Percentiles rank a stretch among this genome's conserved stretches.
Evolutionary conservation across 306 rosid genomes (phyloP).

Genomic region (Vigna hirtella): DNA sequence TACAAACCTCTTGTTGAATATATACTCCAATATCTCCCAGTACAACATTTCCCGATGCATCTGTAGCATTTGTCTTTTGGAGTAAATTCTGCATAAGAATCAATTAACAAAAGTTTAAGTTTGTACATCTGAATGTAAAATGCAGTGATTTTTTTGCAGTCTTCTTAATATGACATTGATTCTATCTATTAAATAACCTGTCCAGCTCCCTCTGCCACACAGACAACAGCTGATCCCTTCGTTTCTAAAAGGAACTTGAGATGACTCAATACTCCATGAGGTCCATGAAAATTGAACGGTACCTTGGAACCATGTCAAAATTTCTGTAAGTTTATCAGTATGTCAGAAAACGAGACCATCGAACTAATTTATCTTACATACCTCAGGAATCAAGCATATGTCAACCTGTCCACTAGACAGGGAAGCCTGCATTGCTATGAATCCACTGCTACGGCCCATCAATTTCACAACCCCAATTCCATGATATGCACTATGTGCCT

Average conservation of each 20-base stretch:
- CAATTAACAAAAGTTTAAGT: constrained; percentile 25
- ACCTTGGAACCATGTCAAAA: constrained; percentile 61
- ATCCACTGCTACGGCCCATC: constrained; percentile 99
- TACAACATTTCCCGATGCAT: constrained; percentile 92
- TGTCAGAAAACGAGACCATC: constrained; percentile 22
- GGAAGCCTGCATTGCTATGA: constrained; percentile 97
- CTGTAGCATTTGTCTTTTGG: constrained; percentile 86
- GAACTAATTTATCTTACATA: constrained; percentile 46
- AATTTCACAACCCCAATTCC: constrained; percentile 94
- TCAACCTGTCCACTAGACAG: constrained; percentile 96
- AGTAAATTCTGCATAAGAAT: constrained; percentile 74
- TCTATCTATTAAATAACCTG: constrained; percentile 65
- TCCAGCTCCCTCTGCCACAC: constrained; percentile 98
- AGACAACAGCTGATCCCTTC: constrained; percentile 95
- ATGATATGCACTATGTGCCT: constrained; percentile 99
- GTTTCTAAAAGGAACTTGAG: constrained; percentile 84
- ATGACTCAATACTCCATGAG: constrained; percentile 86
- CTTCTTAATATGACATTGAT: constrained; percentile 1
- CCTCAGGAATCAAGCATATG: constrained; percentile 97
- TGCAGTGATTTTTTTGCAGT: not conserved
- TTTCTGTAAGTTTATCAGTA: constrained; percentile 37
- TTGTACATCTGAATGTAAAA: constrained; percentile 30
- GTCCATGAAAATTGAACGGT: constrained; percentile 80
- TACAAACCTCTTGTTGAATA: constrained; percentile 95
- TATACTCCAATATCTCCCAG: constrained; percentile 89